Conservation (phyloP, 768 basidiomycete genomes). For the Amanita rubescens region DNA sequence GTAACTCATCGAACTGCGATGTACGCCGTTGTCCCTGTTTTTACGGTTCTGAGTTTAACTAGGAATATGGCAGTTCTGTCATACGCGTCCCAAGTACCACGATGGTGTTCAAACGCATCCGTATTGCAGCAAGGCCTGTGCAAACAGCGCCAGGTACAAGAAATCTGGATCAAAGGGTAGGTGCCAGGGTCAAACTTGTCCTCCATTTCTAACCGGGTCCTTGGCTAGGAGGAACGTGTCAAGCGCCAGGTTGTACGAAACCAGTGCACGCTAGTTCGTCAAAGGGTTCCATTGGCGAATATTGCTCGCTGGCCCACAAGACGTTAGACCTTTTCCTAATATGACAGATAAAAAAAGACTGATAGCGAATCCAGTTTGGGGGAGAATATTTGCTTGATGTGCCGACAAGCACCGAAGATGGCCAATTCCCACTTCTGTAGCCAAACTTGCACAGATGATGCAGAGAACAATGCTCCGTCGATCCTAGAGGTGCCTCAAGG, state of each 20-base stretch:
- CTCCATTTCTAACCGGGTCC: neutral
- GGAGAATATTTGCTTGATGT: constrained; percentile 51
- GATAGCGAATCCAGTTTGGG: constrained; percentile 24
- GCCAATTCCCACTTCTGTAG: constrained; percentile 57
- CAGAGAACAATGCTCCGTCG: constrained; percentile 45
- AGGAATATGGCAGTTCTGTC: constrained; percentile 38
- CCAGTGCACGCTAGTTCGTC: constrained; percentile 28
- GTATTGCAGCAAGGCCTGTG: constrained; percentile 59
- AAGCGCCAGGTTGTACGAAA: constrained; percentile 44
- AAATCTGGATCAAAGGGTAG: constrained; percentile 14
- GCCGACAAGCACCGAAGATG: constrained; percentile 48
- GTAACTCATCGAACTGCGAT: constrained; percentile 37
- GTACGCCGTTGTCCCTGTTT: constrained; percentile 27
- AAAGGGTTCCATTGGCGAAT: constrained; percentile 34
- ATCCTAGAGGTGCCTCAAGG: constrained; percentile 52
- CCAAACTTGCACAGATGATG: constrained; percentile 46
- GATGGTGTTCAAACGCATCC: constrained; percentile 54
- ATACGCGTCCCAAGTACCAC: constrained; percentile 49
- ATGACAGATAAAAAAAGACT: neutral
- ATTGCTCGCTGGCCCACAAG: constrained; percentile 46
- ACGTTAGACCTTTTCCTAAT: constrained; percentile 24
- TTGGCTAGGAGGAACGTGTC: constrained; percentile 33
- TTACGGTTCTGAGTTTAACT: neutral
- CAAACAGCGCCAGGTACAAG: constrained; percentile 26
- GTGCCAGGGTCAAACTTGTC: neutral